Percentiles rank a stretch among this genome's conserved stretches.
phyloP scores from a whole-genome alignment of 2,329 filamentous ascomycete genomes.

The Epichloe gansuensis region DNA sequence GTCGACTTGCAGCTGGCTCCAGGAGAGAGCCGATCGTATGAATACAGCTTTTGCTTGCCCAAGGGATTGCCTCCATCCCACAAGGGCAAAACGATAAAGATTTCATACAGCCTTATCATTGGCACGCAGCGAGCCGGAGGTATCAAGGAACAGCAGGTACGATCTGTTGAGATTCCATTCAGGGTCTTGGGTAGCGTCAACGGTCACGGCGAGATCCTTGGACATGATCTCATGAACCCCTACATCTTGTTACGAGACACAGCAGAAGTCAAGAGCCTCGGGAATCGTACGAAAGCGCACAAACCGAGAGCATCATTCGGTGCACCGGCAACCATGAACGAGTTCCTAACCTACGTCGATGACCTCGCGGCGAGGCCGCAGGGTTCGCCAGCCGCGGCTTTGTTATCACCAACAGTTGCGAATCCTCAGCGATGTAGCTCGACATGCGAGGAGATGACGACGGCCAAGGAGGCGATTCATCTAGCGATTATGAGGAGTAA shows the following conservation, averaged over 20 bases:
- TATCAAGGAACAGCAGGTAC: constrained; percentile 67
- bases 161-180: constrained; percentile 86
- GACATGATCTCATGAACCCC: constrained; percentile 87
- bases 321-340: constrained; percentile 36
- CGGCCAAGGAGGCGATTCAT: constrained; percentile 77
- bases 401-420: constrained; percentile 59
- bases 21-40: constrained; percentile 77
- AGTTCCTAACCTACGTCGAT: constrained; percentile 67
- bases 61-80: constrained; percentile 84
- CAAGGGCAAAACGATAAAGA: constrained; percentile 86
- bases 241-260: constrained; percentile 81
- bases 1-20: constrained; percentile 80
- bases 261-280: constrained; percentile 47
- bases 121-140: constrained; percentile 79
- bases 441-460: constrained; percentile 41
- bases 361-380: constrained; percentile 52
- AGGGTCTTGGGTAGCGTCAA: constrained; percentile 89
- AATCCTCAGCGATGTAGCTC: constrained; percentile 43
- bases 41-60: constrained; percentile 76
- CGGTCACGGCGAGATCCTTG: constrained; percentile 72
- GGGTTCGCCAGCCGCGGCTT: constrained; percentile 40
- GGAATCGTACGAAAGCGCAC: constrained; percentile 14
- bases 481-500: constrained; percentile 80
- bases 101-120: constrained; percentile 79
- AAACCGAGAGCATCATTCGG: constrained; percentile 17